Evolutionary conservation across 2,329 filamentous ascomycete species (phyloP).

Genomic region (Sporothrix globosa): DNA sequence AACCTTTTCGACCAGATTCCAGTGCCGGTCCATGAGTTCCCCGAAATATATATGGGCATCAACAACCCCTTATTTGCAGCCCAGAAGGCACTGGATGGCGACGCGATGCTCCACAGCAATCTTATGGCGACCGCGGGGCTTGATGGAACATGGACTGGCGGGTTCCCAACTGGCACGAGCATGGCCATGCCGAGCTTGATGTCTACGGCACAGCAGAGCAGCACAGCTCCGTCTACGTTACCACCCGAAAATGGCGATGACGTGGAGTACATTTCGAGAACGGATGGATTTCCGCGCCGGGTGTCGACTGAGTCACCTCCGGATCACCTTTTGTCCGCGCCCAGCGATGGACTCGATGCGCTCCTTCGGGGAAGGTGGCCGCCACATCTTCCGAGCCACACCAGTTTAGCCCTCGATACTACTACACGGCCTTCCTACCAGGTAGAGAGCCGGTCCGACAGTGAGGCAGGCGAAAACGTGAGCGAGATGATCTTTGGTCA

Average conservation of each 20-base stretch:
- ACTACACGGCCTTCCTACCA: not conserved
- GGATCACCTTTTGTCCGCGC: not conserved
- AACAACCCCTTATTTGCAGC: slow-evolving; percentile 38
- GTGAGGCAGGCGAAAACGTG: slow-evolving; percentile 3
- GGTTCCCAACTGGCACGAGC: not conserved
- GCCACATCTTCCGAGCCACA: slow-evolving; percentile 1
- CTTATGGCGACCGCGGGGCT: slow-evolving; percentile 24
- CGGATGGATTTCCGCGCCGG: not conserved
- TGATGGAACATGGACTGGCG: slow-evolving; percentile 16
- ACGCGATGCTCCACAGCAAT: slow-evolving; percentile 20
- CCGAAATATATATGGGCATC: slow-evolving; percentile 37
- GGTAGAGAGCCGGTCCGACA: not conserved
- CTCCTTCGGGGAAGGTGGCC: slow-evolving; percentile 13
- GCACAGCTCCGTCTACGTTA: not conserved
- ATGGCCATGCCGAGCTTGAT: slow-evolving; percentile 22
- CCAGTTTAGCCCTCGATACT: not conserved
- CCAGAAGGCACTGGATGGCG: slow-evolving; percentile 27
- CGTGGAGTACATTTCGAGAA: slow-evolving; percentile 21
- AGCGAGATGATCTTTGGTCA: not conserved
- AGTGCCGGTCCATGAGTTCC: not conserved
- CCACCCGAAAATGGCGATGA: slow-evolving; percentile 18
- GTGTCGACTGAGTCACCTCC: not conserved
- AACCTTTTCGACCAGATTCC: slow-evolving; percentile 31
- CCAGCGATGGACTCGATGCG: not conserved
- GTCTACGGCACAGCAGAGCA: not conserved